Percentiles rank a stretch among this genome's conserved stretches.
Conservation (phyloP, 148 eudicot genomes). For the Pouteria glomerata region DNA sequence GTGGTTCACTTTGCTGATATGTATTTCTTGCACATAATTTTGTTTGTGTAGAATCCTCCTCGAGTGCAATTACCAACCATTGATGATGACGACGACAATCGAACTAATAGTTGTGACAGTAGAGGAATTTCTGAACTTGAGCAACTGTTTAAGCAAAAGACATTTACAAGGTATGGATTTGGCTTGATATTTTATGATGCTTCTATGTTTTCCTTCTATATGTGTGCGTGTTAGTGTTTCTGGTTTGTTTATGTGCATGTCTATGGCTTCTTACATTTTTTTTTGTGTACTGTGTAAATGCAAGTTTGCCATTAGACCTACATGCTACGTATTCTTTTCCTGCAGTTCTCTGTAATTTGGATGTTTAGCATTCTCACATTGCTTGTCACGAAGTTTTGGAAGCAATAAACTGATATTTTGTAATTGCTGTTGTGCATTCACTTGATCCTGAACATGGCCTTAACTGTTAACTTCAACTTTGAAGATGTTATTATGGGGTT, state of each 20-base stretch:
- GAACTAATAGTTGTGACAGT: constrained; percentile 10
- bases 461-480: background rate
- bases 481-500: background rate
- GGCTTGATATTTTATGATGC: constrained; percentile 1
- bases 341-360: background rate
- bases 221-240: background rate
- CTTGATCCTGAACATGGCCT: background rate
- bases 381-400: background rate
- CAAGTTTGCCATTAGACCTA: background rate
- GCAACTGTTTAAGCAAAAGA: constrained; percentile 67
- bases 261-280: background rate
- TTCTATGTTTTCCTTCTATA: background rate
- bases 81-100: constrained; percentile 11
- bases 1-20: background rate
- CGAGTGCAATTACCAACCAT: constrained; percentile 19
- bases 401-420: background rate
- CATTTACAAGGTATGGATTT: constrained; percentile 58
- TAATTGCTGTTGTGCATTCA: background rate
- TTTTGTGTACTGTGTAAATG: background rate
- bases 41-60: constrained; percentile 29
- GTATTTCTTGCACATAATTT: constrained; percentile 1
- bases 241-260: background rate
- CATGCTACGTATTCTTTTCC: background rate
- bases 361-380: background rate
- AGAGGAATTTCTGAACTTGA: constrained; percentile 71